phyloP scores from a whole-genome alignment of 768 basidiomycete species.

The Galerina marginata region DNA sequence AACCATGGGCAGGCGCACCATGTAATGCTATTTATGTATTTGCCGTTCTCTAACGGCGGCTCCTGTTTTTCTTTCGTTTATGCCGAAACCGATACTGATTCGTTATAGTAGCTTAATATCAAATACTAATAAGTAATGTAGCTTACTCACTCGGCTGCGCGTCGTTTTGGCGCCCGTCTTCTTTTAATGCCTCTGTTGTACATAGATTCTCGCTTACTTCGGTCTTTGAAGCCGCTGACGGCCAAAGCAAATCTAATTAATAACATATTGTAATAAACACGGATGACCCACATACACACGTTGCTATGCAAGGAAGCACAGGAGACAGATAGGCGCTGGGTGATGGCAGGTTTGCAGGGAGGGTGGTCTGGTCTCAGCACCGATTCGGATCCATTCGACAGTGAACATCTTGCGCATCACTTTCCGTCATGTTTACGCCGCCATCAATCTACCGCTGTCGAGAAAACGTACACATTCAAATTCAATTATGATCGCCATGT shows the following conservation, averaged over 20 bases:
- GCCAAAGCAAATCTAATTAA: too few species aligned
- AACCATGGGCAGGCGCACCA: constrained; percentile 9
- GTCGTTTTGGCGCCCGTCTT: background rate
- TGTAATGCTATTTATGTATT: constrained; percentile 6
- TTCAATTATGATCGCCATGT: background rate
- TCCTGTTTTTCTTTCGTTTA: background rate
- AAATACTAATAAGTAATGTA: constrained; percentile 5
- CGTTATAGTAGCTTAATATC: background rate
- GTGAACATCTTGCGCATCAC: too few species aligned
- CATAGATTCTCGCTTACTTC: background rate
- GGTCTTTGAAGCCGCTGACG: too few species aligned
- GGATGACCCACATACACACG: too few species aligned
- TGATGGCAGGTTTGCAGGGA: too few species aligned
- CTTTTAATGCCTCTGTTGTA: background rate
- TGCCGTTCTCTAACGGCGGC: background rate
- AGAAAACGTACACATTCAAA: background rate
- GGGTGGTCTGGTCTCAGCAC: too few species aligned
- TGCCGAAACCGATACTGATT: background rate
- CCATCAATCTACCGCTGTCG: too few species aligned
- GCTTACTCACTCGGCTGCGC: constrained; percentile 7
- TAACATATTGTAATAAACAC: too few species aligned
- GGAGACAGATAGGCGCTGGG: too few species aligned
- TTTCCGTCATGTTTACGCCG: too few species aligned
- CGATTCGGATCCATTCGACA: too few species aligned
- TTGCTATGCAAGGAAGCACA: too few species aligned